These are phyloP conservation scores for Cerioporus squamosus DNA, from an alignment of 1,284 basidiomycete genomes.

Conservation along the genomic window DNA sequence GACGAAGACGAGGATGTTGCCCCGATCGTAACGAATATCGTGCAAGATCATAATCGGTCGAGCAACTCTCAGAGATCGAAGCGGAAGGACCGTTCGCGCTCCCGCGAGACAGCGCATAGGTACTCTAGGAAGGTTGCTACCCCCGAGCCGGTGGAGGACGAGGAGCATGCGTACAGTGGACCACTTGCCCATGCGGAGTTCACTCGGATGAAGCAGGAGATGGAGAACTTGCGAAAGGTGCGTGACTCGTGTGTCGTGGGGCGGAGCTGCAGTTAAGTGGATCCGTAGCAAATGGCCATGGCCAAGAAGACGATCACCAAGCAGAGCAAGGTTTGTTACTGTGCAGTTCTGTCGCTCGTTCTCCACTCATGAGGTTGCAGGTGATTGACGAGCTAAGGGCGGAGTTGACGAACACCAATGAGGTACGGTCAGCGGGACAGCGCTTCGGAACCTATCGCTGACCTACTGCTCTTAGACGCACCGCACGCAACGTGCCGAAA, in stretches of 20 bases:
- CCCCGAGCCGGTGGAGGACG: slow-evolving; percentile 23
- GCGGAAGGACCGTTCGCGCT: slow-evolving; percentile 33
- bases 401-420: slow-evolving; percentile 41
- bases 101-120: slow-evolving; percentile 25
- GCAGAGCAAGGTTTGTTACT: slow-evolving; percentile 54
- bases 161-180: slow-evolving; percentile 29
- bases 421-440: slow-evolving; percentile 29
- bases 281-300: slow-evolving; percentile 44
- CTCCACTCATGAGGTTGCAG: slow-evolving; percentile 32
- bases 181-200: slow-evolving; percentile 47
- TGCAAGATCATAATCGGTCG: slow-evolving; percentile 14
- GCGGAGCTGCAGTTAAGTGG: slow-evolving; percentile 31
- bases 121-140: slow-evolving; percentile 18
- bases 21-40: slow-evolving; percentile 18
- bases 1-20: slow-evolving; percentile 23
- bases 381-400: slow-evolving; percentile 52
- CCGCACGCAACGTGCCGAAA: slow-evolving; percentile 51
- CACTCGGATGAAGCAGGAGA: slow-evolving; percentile 42
- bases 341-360: not conserved
- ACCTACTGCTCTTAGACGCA: slow-evolving; percentile 44
- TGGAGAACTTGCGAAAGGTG: slow-evolving; percentile 55
- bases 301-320: slow-evolving; percentile 57
- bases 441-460: not conserved
- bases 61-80: slow-evolving; percentile 17
- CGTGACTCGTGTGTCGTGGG: slow-evolving; percentile 23